phyloP scores from a whole-genome alignment of 257 asterid species.

The Solanum medicagineum region DNA sequence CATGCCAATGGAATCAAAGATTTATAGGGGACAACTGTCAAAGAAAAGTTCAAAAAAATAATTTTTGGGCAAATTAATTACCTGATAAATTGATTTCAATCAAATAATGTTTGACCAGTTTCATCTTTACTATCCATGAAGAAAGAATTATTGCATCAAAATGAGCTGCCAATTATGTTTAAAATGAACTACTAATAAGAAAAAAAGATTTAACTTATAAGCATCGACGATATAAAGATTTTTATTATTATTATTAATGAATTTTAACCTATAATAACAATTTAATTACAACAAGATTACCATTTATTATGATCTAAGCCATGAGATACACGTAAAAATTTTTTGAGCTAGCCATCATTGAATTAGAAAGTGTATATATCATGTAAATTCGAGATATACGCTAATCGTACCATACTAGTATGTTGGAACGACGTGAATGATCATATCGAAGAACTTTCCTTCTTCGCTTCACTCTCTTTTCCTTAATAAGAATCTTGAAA shows the following conservation, averaged over 20 bases:
- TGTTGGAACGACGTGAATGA: neutral
- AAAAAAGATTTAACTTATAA: too few relatives aligned
- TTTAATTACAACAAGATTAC: neutral
- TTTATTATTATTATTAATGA: neutral
- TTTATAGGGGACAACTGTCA: slow-evolving; percentile 44
- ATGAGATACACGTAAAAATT: neutral
- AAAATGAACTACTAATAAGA: too few relatives aligned
- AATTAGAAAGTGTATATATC: too few relatives aligned
- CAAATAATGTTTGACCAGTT: slow-evolving; percentile 63
- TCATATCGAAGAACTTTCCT: neutral
- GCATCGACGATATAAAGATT: neutral
- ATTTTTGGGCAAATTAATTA: slow-evolving; percentile 17
- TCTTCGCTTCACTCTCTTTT: neutral
- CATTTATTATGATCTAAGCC: too few relatives aligned
- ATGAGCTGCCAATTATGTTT: too few relatives aligned
- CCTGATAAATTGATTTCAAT: slow-evolving; percentile 32
- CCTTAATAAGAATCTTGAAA: neutral
- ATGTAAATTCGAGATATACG: too few relatives aligned
- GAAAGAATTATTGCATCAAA: slow-evolving; percentile 40
- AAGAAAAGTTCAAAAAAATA: neutral
- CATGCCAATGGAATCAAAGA: neutral
- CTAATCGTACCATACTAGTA: fast-evolving
- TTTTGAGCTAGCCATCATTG: too few relatives aligned
- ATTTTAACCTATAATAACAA: neutral
- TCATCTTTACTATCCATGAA: slow-evolving; percentile 35